A percentile compares a stretch with the other conserved stretches of the same genome.
phyloP scores from a whole-genome alignment of 805 yeast genomes.

The Teunomyces lycoperdinae region DNA sequence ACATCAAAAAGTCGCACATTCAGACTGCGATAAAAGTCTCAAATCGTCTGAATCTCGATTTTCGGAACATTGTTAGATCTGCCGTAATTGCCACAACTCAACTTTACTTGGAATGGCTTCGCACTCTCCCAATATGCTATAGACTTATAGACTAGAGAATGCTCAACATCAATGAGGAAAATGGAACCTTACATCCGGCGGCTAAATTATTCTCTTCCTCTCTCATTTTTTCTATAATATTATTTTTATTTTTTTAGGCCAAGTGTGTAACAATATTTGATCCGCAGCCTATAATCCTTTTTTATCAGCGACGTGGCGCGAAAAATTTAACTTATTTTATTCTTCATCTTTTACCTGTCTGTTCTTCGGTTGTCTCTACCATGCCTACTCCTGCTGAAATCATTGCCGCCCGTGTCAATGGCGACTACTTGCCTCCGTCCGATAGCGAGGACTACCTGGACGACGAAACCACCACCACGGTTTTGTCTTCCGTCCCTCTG shows the following conservation, averaged over 20 bases:
- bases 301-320: neutral
- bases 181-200: no score
- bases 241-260: neutral
- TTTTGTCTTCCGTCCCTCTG: conserved; percentile 22
- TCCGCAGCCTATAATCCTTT: neutral
- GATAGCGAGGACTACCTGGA: conserved; percentile 14
- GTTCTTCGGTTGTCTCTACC: conserved; percentile 8
- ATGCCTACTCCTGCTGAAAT: conserved; percentile 50
- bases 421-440: conserved; percentile 15
- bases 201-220: no score
- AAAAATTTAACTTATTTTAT: neutral
- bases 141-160: no score
- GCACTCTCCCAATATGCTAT: no score
- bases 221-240: no score
- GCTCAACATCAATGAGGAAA: no score
- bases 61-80: no score
- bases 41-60: no score
- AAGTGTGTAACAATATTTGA: neutral
- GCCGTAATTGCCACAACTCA: no score
- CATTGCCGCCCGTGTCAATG: conserved; percentile 44
- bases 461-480: conserved; percentile 6
- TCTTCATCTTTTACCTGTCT: conserved; percentile 2
- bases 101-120: no score
- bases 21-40: no score
- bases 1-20: no score